phyloP scores from a whole-genome alignment of 352 stramenopile species.

The Phytophthora hibernalis region DNA sequence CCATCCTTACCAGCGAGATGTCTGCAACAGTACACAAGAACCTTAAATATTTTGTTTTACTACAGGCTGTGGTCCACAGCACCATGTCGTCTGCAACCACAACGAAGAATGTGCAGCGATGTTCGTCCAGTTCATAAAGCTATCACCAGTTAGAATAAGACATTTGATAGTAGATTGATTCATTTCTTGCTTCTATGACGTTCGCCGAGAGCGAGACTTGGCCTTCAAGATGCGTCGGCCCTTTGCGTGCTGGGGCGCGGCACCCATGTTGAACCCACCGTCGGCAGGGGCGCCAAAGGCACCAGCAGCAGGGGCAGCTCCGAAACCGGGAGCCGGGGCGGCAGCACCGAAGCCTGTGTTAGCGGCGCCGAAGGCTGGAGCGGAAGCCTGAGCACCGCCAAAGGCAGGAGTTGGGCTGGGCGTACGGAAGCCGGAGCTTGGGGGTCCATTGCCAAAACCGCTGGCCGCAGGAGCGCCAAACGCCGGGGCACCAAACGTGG shows the following conservation, averaged over 20 bases:
- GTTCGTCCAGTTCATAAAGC: conserved; percentile 8
- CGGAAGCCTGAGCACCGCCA: conserved; percentile 11
- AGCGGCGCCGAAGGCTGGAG: conserved; percentile 28
- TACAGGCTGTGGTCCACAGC: too few relatives aligned
- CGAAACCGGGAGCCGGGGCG: conserved; percentile 39
- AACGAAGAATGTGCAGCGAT: too few relatives aligned
- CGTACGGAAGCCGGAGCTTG: conserved; percentile 41
- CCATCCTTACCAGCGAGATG: too few relatives aligned
- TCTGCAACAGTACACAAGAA: not conserved
- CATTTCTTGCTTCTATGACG: conserved; percentile 48
- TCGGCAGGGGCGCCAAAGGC: conserved; percentile 45
- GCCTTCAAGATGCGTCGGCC: conserved; percentile 74
- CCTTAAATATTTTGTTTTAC: not conserved
- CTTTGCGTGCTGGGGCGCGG: conserved; percentile 55
- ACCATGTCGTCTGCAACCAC: too few relatives aligned
- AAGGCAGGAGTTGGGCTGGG: conserved; percentile 40
- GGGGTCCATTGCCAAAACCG: conserved; percentile 44
- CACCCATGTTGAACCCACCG: conserved; percentile 77
- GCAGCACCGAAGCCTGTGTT: conserved; percentile 33
- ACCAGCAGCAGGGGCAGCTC: conserved; percentile 31
- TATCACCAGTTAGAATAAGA: conserved; percentile 30
- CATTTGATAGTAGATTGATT: conserved; percentile 42
- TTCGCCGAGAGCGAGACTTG: conserved; percentile 37
- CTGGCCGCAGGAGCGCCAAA: conserved; percentile 36
- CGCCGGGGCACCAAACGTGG: conserved; percentile 36